phyloP scores from a whole-genome alignment of 306 rosid species.

The Lupinus albus region DNA sequence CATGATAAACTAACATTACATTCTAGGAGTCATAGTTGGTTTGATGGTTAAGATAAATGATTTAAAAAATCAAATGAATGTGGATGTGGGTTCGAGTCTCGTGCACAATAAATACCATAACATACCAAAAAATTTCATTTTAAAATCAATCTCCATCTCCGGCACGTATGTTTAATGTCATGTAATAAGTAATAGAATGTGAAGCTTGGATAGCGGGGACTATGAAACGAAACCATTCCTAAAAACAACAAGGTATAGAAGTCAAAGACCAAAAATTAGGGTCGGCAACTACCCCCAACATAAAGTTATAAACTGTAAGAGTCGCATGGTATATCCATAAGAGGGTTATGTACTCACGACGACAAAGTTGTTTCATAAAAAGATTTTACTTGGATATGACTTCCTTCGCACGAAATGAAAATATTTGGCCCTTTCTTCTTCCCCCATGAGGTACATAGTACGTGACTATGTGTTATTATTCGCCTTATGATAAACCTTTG shows the following conservation, averaged over 20 bases:
- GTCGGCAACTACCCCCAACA: slow-evolving; percentile 42
- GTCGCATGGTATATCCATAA: slow-evolving; percentile 26
- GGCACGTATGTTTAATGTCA: too few species aligned
- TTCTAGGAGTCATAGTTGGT: too few species aligned
- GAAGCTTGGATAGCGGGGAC: slow-evolving; percentile 1
- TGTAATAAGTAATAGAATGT: too few species aligned
- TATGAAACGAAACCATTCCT: slow-evolving; percentile 40
- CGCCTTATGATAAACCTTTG: neutral
- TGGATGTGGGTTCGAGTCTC: too few species aligned
- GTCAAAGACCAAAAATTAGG: slow-evolving; percentile 55
- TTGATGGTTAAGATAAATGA: too few species aligned
- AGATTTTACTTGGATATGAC: slow-evolving; percentile 18
- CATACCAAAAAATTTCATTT: too few species aligned
- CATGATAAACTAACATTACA: too few species aligned
- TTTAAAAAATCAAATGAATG: too few species aligned
- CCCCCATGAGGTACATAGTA: neutral
- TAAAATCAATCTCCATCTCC: too few species aligned
- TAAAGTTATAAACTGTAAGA: slow-evolving; percentile 18
- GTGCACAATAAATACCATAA: too few species aligned
- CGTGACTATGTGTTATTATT: neutral
- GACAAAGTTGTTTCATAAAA: slow-evolving; percentile 23
- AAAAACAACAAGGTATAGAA: slow-evolving; percentile 48
- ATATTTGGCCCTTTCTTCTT: slow-evolving; percentile 5
- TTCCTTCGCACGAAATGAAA: slow-evolving; percentile 10
- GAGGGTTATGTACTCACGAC: slow-evolving; percentile 21